A percentile compares a stretch with the other conserved stretches of the same genome.
Conservation (phyloP, 2,329 filamentous ascomycete species). For the Hypoxylon sp. region DNA sequence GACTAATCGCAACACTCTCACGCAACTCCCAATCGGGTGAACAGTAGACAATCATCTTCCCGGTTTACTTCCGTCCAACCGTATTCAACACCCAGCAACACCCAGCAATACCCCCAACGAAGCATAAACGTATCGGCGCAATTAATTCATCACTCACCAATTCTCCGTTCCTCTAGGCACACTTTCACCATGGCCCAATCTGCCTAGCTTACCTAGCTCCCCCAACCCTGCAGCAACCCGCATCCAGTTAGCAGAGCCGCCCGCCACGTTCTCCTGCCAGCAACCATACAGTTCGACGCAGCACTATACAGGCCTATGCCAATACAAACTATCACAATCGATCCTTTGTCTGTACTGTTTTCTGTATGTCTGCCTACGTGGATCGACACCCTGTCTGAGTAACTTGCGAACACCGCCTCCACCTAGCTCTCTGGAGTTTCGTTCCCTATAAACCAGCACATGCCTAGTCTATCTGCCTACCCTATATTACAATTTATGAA, state of each 20-base stretch:
- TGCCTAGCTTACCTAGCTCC: slow-evolving; percentile 48
- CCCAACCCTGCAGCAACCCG: slow-evolving; percentile 51
- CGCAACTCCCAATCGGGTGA: slow-evolving; percentile 23
- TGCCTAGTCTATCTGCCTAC: slow-evolving; percentile 43
- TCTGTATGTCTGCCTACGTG: slow-evolving; percentile 46
- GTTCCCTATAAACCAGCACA: slow-evolving; percentile 22
- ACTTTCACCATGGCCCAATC: slow-evolving; percentile 47
- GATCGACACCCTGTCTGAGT: slow-evolving; percentile 28
- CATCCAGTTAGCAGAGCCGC: slow-evolving; percentile 54
- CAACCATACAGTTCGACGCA: slow-evolving; percentile 25
- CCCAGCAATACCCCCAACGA: slow-evolving; percentile 1
- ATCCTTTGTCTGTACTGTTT: slow-evolving; percentile 23
- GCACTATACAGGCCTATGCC: slow-evolving; percentile 5
- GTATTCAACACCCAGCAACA: slow-evolving; percentile 19
- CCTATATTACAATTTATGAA: slow-evolving; percentile 46
- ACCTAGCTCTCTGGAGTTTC: slow-evolving; percentile 18
- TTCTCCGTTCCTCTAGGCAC: slow-evolving; percentile 28
- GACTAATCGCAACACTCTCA: slow-evolving; percentile 28
- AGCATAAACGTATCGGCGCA: slow-evolving; percentile 32
- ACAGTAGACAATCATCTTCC: slow-evolving; percentile 11
- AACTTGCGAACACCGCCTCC: slow-evolving; percentile 22
- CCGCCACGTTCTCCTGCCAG: slow-evolving; percentile 42
- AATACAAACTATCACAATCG: slow-evolving; percentile 29
- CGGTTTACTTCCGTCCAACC: slow-evolving; percentile 23
- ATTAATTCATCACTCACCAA: slow-evolving; percentile 15